Evolutionary conservation across 805 yeast species (phyloP).

Genomic region (Teunomyces barrocoloradensis): DNA sequence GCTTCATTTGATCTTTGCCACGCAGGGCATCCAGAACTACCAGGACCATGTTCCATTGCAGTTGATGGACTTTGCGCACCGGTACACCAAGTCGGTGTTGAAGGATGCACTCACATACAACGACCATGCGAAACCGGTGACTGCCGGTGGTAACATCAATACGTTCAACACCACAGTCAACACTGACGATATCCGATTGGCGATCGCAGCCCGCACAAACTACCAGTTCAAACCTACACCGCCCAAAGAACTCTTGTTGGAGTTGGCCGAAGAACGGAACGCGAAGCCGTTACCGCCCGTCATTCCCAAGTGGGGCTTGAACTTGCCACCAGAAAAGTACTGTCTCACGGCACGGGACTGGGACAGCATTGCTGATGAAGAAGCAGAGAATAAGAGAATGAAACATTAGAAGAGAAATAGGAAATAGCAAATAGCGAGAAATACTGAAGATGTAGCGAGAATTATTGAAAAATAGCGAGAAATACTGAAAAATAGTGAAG

Average conservation of each 20-base stretch:
- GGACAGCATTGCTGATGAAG: slow-evolving; percentile 37
- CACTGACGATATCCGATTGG: slow-evolving; percentile 87
- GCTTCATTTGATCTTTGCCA: slow-evolving; percentile 85
- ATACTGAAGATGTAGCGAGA: neutral
- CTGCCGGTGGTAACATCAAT: slow-evolving; percentile 25
- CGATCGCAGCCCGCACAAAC: slow-evolving; percentile 91
- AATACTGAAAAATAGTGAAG: too few species aligned
- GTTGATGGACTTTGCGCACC: slow-evolving; percentile 93
- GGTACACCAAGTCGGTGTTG: slow-evolving; percentile 80
- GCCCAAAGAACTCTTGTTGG: slow-evolving; percentile 87
- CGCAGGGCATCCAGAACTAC: slow-evolving; percentile 87
- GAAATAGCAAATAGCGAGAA: neutral
- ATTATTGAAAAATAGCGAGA: too few species aligned
- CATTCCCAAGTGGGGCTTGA: slow-evolving; percentile 85
- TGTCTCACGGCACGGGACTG: slow-evolving; percentile 84
- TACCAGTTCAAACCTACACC: slow-evolving; percentile 93
- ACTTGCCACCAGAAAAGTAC: slow-evolving; percentile 96
- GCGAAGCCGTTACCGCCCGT: slow-evolving; percentile 88
- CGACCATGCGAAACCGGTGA: slow-evolving; percentile 64
- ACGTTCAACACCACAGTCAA: slow-evolving; percentile 55
- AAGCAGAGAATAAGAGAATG: slow-evolving; percentile 12
- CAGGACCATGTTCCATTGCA: slow-evolving; percentile 96
- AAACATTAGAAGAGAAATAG: neutral
- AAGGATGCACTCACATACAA: slow-evolving; percentile 87
- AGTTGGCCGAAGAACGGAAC: slow-evolving; percentile 89